phyloP scores from a whole-genome alignment of 257 asterid genomes.

The Avicennia marina region DNA sequence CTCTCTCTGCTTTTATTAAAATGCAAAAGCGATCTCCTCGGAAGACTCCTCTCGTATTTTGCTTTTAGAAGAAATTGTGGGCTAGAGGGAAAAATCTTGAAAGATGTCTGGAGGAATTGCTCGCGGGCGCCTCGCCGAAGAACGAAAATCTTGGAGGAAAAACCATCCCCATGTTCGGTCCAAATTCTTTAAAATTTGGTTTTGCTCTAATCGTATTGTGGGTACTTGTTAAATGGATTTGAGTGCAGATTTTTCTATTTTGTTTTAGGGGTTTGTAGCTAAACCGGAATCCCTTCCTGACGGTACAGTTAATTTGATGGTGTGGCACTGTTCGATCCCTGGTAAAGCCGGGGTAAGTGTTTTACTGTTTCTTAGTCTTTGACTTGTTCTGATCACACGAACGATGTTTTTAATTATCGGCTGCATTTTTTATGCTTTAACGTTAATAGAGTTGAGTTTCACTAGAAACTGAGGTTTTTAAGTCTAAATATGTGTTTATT shows the following conservation, averaged over 20 bases:
- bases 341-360: conserved; percentile 65
- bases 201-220: neutral
- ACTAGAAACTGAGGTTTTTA: neutral
- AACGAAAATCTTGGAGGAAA: conserved; percentile 52
- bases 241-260: conserved; percentile 3
- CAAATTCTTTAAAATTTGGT: neutral
- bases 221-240: neutral
- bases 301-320: conserved; percentile 64
- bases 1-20: neutral
- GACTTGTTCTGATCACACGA: neutral
- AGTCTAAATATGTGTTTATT: neutral
- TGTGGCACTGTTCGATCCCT: conserved; percentile 69
- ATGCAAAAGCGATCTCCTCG: neutral
- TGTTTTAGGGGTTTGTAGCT: conserved; percentile 64
- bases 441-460: neutral
- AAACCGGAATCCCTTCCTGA: conserved; percentile 59
- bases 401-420: neutral
- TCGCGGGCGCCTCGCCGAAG: conserved; percentile 51
- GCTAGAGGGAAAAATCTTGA: neutral
- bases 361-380: neutral
- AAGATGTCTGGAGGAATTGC: conserved; percentile 56
- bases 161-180: conserved; percentile 47
- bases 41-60: neutral
- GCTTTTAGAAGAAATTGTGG: neutral
- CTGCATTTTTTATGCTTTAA: neutral